These are phyloP conservation scores for Leonotis leonurus DNA, from an alignment of 257 asterid genomes.

Conservation along the genomic window DNA sequence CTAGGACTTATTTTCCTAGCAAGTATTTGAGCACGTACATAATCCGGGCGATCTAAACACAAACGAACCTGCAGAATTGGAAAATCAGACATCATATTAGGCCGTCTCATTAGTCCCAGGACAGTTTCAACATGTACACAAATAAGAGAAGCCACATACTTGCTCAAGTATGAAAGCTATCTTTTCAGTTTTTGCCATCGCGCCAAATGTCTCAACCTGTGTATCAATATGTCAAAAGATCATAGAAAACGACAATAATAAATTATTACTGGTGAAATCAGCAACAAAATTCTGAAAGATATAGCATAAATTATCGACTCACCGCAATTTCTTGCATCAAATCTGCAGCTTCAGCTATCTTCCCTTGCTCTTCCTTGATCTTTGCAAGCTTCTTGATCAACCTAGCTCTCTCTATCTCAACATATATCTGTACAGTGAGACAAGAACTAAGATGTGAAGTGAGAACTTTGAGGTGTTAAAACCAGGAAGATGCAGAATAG, in stretches of 20 bases:
- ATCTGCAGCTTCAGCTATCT: conserved; percentile 90
- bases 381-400: conserved; percentile 88
- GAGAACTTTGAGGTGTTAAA: not conserved
- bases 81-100: conserved; percentile 9
- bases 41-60: conserved; percentile 89
- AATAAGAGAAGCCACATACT: conserved; percentile 35
- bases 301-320: conserved; percentile 21
- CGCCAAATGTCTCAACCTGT: conserved; percentile 97
- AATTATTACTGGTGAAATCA: not conserved
- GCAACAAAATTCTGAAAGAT: not conserved
- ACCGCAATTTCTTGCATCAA: conserved; percentile 99
- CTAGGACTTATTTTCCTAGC: conserved; percentile 92
- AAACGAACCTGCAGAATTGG: conserved; percentile 67
- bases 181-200: conserved; percentile 98
- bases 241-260: not conserved
- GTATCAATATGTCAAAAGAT: conserved; percentile 7
- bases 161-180: conserved; percentile 95
- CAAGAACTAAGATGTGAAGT: not conserved
- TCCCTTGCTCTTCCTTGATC: conserved; percentile 88
- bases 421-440: conserved; percentile 59
- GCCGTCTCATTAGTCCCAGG: not conserved
- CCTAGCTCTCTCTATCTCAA: conserved; percentile 97
- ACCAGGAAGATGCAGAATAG: not conserved
- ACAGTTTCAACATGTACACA: conserved; percentile 8
- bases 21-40: conserved; percentile 94